Evolutionary conservation across 192 early-diverging fungal genomes (phyloP), one percentile per base, ranked within the genome.

Genomic region (Linnemannia zychae): DNA sequence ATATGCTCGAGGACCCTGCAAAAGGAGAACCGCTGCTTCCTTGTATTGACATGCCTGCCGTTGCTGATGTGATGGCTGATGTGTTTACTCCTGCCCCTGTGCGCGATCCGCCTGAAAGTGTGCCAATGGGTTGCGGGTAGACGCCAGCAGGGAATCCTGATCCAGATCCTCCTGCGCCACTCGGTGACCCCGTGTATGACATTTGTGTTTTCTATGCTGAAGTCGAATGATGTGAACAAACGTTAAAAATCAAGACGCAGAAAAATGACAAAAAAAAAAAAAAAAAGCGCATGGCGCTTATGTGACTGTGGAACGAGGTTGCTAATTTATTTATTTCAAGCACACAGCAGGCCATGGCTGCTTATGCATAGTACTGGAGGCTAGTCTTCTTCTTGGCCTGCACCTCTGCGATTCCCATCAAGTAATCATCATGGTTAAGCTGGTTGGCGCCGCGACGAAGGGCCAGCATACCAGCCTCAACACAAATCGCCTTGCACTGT

Each of bases 351-450:
- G 22, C 24, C 0, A 31, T 63, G 2, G 57, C 4, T 38, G 24
- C 34, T 88, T 90, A 97, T 50, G 96, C 96, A 91, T 95, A 97
- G 90, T 97, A 97, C 89, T 95, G 93, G 77, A 99, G 88, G 75
- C 96, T 95, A 31, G 96, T 98, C 93, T 98, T 98, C 93, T 99
- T 99, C 95, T 98, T 98, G 60, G 98, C 98, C 89, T 98, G 97
- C 34, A 99, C 98, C 88, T 99, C 98, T 77, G 97, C 95, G 75
- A 98, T 98, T 66, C 95, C 96, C 90, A 88, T 79, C 97, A 99
- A 97, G 87, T 96, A 99, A 79, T 99, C 98, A 87, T 99, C 98
- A 76, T 99, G 98, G 60, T 84, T 92, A 77, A 99, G 93, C 87
- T 97, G 92, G 22, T 92, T 92, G 9, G 95, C 97, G 0, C 95